Base-by-base conservation (phyloP, 192 early-diverging fungal genomes). In the Coemansia biformis region DNA sequence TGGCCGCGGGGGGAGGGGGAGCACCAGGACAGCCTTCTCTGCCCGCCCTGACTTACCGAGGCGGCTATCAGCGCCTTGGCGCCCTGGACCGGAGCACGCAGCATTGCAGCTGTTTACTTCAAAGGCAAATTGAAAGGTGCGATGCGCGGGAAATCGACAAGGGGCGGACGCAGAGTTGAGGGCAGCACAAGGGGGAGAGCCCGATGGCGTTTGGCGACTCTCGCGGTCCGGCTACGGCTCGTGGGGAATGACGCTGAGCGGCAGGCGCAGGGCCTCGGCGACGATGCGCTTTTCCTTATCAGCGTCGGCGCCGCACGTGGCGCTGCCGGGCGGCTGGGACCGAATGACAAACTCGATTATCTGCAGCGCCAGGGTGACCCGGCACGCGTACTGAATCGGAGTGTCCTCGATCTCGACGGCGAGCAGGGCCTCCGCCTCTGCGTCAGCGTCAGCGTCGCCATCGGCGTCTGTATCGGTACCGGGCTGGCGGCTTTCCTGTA, bases 341-440 rank as follows among this genome's bases (percentile, higher is more conserved):
- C 51, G 36, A 34, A 23, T 17, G 7, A 73, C 23, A 54, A 56
- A 73, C 49, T 73, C 69, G 13, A 56, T 51, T 16, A 73, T 73
- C 43, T 73, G 69, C 23, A 73, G 40, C n/a, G 69, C 69, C 46
- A 73, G 46, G n/a, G 59, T 65, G 6, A 57, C 50, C 5, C 69
- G 69, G 35, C 69, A 73, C 13, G 69, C 63, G 33, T 73, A 66
- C 38, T 73, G 69, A 16, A 73, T 63, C 14, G 69, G 69, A 10
- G 69, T 73, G n/a, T 73, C 69, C 43, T 73, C 69, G 34, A 73
- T 72, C 10, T 64, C 69, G 22, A 72, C 62, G 4, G 54, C 62
- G 30, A 65, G 34, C 19, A 58, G 17, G 11, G 54, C 29, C 14
- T 59, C 61, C 12, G 29, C 28, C 14, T 49, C 48, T 12, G 26